Base-by-base conservation (phyloP, 257 asterid species). In the Solanum peruvianum region DNA sequence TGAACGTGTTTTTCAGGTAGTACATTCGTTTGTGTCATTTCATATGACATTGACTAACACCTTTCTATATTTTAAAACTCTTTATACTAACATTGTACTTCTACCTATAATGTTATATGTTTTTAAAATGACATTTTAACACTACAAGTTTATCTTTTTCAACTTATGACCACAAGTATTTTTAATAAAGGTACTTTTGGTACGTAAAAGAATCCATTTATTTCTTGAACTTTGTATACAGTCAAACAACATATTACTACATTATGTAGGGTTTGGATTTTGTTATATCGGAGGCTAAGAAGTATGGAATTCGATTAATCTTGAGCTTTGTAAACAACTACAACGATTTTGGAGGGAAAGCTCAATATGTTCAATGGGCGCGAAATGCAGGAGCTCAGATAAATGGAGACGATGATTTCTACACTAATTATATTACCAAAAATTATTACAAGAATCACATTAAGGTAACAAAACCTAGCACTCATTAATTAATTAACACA, bases 351-450 rank as follows among this genome's bases (percentile, higher is more conserved):
- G 85, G 85, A 49, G 85, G 95, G 84, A 93, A 91, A 81, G 89
- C 60, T 66, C 95, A 93, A 37, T 90, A 93, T 86, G 94, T 88
- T 82, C 89, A 93, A 89, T 93, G 95, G 94, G 95, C 91, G 12
- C 90, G 91, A 62, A 92, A 88, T 9, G 9, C 25, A 9, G 95
- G 94, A 82, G 93, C 91, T 18, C 89, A 85, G 39, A 52, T 91
- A 87, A 88, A 77, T 86, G 91, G 87, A 7, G 94, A 91, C 3
- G 94, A 93, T 77, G 92, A 88, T 25, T 93, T 93, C 66, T 93
- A 89, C 90, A 91, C 87, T 78, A 84, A 89, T 88, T 44, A 92
- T 60, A 71, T 89, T 23, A 86, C 87, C 60, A 91, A 91, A 84
- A 89, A 72, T 2, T 91, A 76, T 87, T 93, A 85, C 89, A 91